These are phyloP conservation scores for Retiboletus fuscus DNA, from an alignment of 1,284 basidiomycete species.

Conservation along the genomic window DNA sequence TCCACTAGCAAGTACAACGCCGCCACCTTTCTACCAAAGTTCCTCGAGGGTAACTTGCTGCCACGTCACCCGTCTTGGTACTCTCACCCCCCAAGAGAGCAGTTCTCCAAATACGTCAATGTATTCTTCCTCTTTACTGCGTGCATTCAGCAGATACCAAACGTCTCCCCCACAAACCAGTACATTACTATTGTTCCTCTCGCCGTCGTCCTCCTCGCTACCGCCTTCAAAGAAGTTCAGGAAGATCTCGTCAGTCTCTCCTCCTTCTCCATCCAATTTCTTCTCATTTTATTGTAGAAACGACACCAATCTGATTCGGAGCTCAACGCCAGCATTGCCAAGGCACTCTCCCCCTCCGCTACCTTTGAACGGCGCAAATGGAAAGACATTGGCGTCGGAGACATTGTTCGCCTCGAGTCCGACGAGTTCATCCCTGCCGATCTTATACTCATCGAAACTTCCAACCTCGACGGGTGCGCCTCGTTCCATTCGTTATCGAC, in stretches of 20 bases:
- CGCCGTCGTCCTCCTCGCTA: slow-evolving; percentile 89
- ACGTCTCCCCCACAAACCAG: slow-evolving; percentile 94
- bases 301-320: slow-evolving; percentile 95
- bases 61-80: neutral
- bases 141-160: slow-evolving; percentile 97
- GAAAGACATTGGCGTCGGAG: slow-evolving; percentile 92
- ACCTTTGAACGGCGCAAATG: slow-evolving; percentile 86
- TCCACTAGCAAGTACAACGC: slow-evolving; percentile 97
- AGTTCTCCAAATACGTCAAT: slow-evolving; percentile 99
- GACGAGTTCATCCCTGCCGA: slow-evolving; percentile 98
- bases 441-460: slow-evolving; percentile 93
- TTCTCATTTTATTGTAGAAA: slow-evolving; percentile 68
- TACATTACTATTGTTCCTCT: slow-evolving; percentile 98
- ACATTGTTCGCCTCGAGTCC: slow-evolving; percentile 90
- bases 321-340: slow-evolving; percentile 86
- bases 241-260: slow-evolving; percentile 81
- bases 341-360: slow-evolving; percentile 77
- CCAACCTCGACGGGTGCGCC: slow-evolving; percentile 93
- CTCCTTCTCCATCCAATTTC: too few species aligned
- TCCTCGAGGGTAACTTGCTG: slow-evolving; percentile 78
- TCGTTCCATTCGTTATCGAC: neutral
- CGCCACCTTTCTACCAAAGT: slow-evolving; percentile 92
- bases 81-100: slow-evolving; percentile 67
- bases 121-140: slow-evolving; percentile 99
- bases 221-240: slow-evolving; percentile 96